Evolutionary conservation across 192 early-diverging fungal species (phyloP).

Genomic region (Gryganskiella cystojenkinii): DNA sequence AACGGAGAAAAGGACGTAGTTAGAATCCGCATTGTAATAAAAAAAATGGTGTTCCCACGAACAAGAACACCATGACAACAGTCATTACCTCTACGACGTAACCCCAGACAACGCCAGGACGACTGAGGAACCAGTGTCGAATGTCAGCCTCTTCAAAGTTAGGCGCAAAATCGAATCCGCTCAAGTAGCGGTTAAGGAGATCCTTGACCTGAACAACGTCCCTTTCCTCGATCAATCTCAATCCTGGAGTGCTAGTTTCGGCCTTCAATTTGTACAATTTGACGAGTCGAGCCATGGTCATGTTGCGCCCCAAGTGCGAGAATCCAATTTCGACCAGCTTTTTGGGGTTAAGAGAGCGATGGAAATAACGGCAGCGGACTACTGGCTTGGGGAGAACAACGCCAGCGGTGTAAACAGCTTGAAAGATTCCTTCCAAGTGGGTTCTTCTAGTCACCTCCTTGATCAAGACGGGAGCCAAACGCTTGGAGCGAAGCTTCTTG

Average conservation of each 20-base stretch:
- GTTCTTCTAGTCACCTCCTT: slow-evolving; percentile 96
- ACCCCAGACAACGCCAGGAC: slow-evolving; percentile 87
- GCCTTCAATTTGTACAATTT: slow-evolving; percentile 77
- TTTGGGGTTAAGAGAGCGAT: slow-evolving; percentile 93
- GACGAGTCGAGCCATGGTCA: slow-evolving; percentile 77
- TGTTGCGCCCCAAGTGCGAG: slow-evolving; percentile 79
- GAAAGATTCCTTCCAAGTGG: slow-evolving; percentile 93
- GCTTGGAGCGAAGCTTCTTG: slow-evolving; percentile 94
- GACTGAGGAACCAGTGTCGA: slow-evolving; percentile 90
- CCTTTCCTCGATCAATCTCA: slow-evolving; percentile 81
- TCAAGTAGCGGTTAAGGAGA: slow-evolving; percentile 82
- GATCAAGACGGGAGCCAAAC: slow-evolving; percentile 96
- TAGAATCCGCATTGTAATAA: not conserved
- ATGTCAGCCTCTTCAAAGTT: slow-evolving; percentile 89
- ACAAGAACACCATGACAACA: not conserved
- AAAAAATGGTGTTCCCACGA: not conserved
- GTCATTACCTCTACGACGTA: slow-evolving; percentile 87
- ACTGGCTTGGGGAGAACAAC: slow-evolving; percentile 91
- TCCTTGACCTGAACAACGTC: slow-evolving; percentile 81
- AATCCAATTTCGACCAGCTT: slow-evolving; percentile 96
- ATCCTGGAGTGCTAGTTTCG: slow-evolving; percentile 70
- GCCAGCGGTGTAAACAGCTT: slow-evolving; percentile 98
- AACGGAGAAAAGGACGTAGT: slow-evolving; percentile 12
- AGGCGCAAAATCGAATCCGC: slow-evolving; percentile 74
- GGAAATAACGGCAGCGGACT: slow-evolving; percentile 82